A percentile compares a stretch with the other conserved stretches of the same genome.
These are phyloP conservation scores for Scytalidium sp. DNA, from an alignment of 2,329 filamentous ascomycete species.

Conservation along the genomic window DNA sequence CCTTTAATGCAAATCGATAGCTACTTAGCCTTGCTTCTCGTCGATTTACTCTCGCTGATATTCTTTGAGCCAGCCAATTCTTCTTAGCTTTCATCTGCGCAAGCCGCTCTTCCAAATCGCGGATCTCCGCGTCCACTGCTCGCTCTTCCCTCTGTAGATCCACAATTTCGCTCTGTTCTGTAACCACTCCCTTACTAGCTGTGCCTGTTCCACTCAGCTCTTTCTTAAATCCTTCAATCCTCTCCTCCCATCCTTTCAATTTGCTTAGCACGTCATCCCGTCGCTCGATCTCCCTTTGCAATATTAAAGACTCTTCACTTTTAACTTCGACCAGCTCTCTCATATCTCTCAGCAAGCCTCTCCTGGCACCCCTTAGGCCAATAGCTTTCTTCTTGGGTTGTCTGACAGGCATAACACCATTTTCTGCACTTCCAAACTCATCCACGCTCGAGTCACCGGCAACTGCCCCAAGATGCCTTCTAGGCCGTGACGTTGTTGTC, in stretches of 20 bases:
- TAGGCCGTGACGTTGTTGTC: conserved; percentile 15
- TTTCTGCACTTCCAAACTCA: conserved; percentile 19
- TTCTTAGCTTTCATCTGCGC: conserved; percentile 57
- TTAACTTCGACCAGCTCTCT: conserved; percentile 63
- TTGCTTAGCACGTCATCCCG: conserved; percentile 56
- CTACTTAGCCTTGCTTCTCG: conserved; percentile 70
- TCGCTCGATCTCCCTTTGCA: conserved; percentile 54
- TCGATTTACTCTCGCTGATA: conserved; percentile 61
- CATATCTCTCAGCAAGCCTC: conserved; percentile 62
- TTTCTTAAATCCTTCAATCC: conserved; percentile 33
- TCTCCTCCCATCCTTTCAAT: conserved; percentile 51
- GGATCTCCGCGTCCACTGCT: conserved; percentile 59
- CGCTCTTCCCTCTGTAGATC: conserved; percentile 54
- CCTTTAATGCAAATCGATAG: conserved; percentile 63
- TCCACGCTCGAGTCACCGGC: conserved; percentile 17
- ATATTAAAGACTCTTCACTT: conserved; percentile 60
- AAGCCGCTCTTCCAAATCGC: conserved; percentile 62
- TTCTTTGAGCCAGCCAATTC: conserved; percentile 54
- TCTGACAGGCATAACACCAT: conserved; percentile 54
- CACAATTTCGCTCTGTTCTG: conserved; percentile 57
- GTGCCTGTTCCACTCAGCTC: conserved; percentile 56
- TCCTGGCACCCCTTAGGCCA: conserved; percentile 60
- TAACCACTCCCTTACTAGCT: conserved; percentile 53
- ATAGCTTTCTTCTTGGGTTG: conserved; percentile 52
- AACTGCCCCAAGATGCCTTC: conserved; percentile 13